These are phyloP conservation scores for Cyclanthera cordifolia DNA, from an alignment of 306 rosid species.

Conservation along the genomic window DNA sequence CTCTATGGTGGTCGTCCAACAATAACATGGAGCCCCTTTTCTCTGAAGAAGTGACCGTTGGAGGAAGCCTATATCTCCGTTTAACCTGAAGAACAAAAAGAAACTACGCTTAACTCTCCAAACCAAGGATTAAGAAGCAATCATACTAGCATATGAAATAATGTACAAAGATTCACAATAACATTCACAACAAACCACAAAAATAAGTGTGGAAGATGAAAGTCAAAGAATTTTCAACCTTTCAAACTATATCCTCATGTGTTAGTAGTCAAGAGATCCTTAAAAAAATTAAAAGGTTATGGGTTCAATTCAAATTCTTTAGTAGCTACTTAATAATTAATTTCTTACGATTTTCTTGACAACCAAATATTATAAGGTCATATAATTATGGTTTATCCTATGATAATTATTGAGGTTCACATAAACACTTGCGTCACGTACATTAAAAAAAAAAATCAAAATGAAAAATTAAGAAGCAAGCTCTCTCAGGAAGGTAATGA, in stretches of 20 bases:
- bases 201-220: background rate
- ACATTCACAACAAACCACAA: background rate
- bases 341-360: too few species aligned
- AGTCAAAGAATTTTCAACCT: background rate
- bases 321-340: too few species aligned
- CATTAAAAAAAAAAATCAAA: too few species aligned
- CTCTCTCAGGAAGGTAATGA: background rate
- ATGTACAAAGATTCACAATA: background rate
- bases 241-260: too few species aligned
- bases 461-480: background rate
- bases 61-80: conserved; percentile 69
- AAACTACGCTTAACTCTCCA: background rate
- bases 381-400: too few species aligned
- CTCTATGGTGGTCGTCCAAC: conserved; percentile 49
- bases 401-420: too few species aligned
- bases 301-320: too few species aligned
- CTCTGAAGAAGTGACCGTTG: conserved; percentile 32
- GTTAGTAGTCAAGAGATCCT: too few species aligned
- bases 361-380: too few species aligned
- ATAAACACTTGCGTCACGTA: too few species aligned
- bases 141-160: background rate
- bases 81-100: conserved; percentile 50
- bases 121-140: background rate
- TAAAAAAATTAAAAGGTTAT: too few species aligned
- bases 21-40: conserved; percentile 36